Conservation (phyloP, 352 stramenopile species). For the Phytophthora idaei region DNA sequence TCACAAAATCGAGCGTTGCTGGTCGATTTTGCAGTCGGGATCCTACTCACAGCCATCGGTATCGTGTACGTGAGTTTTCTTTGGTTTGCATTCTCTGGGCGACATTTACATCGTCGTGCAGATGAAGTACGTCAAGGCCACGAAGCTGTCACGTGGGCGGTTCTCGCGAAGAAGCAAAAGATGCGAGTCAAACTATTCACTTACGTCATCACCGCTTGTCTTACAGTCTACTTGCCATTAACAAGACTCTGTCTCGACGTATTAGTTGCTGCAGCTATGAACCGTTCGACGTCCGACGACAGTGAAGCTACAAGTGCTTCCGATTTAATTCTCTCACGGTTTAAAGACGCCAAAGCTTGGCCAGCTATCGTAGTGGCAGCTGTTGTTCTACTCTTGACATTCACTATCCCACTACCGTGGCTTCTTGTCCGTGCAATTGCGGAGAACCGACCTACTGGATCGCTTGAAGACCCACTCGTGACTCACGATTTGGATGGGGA, state of each 20-base stretch:
- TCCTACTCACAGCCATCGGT: slow-evolving; percentile 34
- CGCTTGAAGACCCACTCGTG: slow-evolving; percentile 41
- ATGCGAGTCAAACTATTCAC: slow-evolving; percentile 45
- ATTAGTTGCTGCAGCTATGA: slow-evolving; percentile 3
- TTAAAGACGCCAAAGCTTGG: slow-evolving; percentile 29
- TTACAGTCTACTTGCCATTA: slow-evolving; percentile 54
- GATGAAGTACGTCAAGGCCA: slow-evolving; percentile 57
- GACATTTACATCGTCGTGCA: slow-evolving; percentile 41
- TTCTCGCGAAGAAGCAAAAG: slow-evolving; percentile 39
- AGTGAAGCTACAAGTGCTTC: slow-evolving; percentile 14
- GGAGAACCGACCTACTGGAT: slow-evolving; percentile 49
- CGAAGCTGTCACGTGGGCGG: slow-evolving; percentile 46
- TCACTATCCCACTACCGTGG: slow-evolving; percentile 42
- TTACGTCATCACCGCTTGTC: slow-evolving; percentile 44
- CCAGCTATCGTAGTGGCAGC: slow-evolving; percentile 26
- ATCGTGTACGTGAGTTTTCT: slow-evolving; percentile 41
- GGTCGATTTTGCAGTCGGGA: slow-evolving; percentile 31
- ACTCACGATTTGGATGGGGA: slow-evolving; percentile 55
- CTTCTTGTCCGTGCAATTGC: slow-evolving; percentile 38
- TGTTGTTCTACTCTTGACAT: slow-evolving; percentile 41
- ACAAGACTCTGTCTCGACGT: slow-evolving; percentile 48
- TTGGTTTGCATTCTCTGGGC: slow-evolving; percentile 46
- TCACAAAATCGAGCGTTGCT: slow-evolving; percentile 15
- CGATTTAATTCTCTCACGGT: slow-evolving; percentile 23
- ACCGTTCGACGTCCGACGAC: background rate